Conservation (phyloP, 2,329 filamentous ascomycete species). For the Huntiella omanensis region DNA sequence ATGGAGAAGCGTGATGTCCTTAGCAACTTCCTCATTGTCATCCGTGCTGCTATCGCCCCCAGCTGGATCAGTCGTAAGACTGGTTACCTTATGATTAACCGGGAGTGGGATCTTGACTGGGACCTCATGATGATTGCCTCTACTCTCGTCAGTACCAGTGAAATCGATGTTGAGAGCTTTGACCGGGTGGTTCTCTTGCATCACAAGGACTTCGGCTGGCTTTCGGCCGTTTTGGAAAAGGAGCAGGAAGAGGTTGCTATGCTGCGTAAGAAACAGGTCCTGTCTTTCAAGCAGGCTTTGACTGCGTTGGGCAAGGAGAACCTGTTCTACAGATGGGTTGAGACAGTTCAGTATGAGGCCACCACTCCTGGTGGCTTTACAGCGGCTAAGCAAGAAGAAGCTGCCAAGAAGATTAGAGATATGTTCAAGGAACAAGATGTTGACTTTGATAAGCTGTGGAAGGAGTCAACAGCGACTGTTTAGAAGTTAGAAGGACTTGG, state of each 20-base stretch:
- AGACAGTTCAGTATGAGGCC: constrained; percentile 77
- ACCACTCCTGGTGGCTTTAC: constrained; percentile 63
- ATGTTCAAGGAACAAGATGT: constrained; percentile 58
- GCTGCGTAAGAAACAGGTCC: constrained; percentile 51
- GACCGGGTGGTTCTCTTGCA: constrained; percentile 51
- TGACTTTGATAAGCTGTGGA: constrained; percentile 69
- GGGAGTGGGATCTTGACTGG: constrained; percentile 79
- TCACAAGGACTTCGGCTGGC: constrained; percentile 48
- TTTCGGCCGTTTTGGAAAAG: constrained; percentile 21
- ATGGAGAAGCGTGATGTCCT: constrained; percentile 19
- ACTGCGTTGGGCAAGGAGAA: constrained; percentile 64
- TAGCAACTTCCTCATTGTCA: constrained; percentile 39
- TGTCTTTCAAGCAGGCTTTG: constrained; percentile 62
- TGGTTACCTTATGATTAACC: constrained; percentile 70
- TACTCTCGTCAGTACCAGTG: constrained; percentile 43
- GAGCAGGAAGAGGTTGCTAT: constrained; percentile 47
- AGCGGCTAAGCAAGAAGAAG: constrained; percentile 48
- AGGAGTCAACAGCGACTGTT: constrained; percentile 31
- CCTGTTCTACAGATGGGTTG: constrained; percentile 82
- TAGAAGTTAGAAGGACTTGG: not conserved
- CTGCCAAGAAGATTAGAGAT: constrained; percentile 54
- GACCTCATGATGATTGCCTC: constrained; percentile 59
- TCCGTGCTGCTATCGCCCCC: constrained; percentile 51
- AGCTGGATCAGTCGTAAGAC: constrained; percentile 57
- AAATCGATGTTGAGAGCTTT: constrained; percentile 41